phyloP scores from a whole-genome alignment of 257 asterid species.

The Marsdenia floribunda region DNA sequence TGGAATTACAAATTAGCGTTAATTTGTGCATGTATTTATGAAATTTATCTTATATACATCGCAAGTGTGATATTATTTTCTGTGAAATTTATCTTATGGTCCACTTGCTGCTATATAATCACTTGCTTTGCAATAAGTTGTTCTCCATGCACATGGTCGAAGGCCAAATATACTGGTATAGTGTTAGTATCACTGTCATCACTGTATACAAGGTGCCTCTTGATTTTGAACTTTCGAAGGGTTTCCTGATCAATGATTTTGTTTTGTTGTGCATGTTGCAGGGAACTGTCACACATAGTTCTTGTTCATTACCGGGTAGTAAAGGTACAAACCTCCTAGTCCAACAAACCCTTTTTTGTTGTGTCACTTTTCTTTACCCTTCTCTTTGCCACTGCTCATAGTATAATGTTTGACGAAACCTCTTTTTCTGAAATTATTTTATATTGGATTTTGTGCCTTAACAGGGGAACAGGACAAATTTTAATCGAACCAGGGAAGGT shows the following conservation, averaged over 20 bases:
- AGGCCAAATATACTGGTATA: background rate
- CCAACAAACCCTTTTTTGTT: slow-evolving; percentile 11
- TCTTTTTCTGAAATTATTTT: background rate
- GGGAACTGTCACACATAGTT: slow-evolving; percentile 86
- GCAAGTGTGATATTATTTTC: background rate
- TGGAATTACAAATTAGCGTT: background rate
- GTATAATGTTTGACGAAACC: slow-evolving; percentile 2
- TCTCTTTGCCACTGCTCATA: background rate
- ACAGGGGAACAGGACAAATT: slow-evolving; percentile 72
- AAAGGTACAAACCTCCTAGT: slow-evolving; percentile 48
- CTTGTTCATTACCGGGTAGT: slow-evolving; percentile 96
- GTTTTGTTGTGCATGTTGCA: slow-evolving; percentile 36
- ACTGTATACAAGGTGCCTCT: background rate
- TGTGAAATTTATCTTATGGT: too few species aligned
- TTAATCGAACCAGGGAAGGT: slow-evolving; percentile 48
- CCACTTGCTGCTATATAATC: background rate
- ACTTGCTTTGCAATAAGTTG: background rate
- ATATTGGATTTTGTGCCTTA: slow-evolving; percentile 14
- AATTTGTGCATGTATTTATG: background rate
- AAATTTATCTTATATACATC: background rate
- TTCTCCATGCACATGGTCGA: background rate
- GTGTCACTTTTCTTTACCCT: background rate
- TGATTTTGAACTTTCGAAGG: slow-evolving; percentile 15
- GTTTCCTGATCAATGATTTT: slow-evolving; percentile 19
- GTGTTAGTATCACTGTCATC: background rate